Evolutionary conservation across 2,329 filamentous ascomycete species (phyloP), one percentile per base, ranked within the genome.

Genomic region (Zasmidium cellare): DNA sequence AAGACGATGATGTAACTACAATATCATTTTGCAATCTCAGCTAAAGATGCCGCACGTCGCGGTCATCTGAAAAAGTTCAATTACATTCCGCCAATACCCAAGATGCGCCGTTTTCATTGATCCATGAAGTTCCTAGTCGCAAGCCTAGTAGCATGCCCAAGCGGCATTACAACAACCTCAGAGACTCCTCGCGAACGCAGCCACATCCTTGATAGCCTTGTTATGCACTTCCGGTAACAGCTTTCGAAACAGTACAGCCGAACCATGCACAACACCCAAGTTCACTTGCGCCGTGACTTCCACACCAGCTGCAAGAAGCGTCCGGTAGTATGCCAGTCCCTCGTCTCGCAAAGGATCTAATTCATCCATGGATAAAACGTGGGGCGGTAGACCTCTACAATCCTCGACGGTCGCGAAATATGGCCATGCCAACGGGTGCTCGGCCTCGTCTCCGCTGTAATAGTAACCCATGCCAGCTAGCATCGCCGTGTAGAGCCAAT

Each of bases 321-420:
- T 71, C 20, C 67, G 56, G 50, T 60, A 65, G 38, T 65, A 71
- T 7, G 61, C 63, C 58, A 68, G 63, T 3, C 70, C 70, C 53
- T 72, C 70, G 41, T 71, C 69, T 45, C 67, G 54, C 49, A 71
- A 35, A 5, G 69, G 68, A 55, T 71, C 69, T 3, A 72, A 57
- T 60, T 72, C 69, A 38, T 70, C 67, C 63, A 71, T 67, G 2
- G 60, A 57, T 31, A 72, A 28, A 5, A 65, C 55, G 45, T 65
- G 61, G 2, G 69, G 69, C 24, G 69, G 70, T 9, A 71, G 49
- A n/a, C 69, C 70, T 35, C 61, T 61, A 45, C 70, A 58, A 22
- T 69, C 65, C 7, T 71, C 67, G 9, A 62, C 59, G 2, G 60
- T 64, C 1, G 70, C 68, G 46, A 65, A 52, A n/a, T 68, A 71